A percentile compares a stretch with the other conserved stretches of the same genome.
phyloP scores from a whole-genome alignment of 1,284 basidiomycete genomes.

The Ustilago crameri region DNA sequence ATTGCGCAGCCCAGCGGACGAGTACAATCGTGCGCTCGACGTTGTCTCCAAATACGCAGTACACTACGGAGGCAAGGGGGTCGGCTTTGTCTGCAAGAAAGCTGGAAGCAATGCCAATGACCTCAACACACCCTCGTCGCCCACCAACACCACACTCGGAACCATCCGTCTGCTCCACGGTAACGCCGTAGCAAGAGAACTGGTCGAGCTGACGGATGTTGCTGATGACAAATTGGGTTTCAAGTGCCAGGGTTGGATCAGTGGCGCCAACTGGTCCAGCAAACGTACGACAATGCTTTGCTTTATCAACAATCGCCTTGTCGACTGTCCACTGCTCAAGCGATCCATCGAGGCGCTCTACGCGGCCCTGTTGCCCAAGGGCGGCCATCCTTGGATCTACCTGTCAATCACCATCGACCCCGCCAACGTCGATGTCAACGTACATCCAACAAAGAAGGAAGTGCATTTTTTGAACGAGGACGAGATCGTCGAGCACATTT shows the following conservation, averaged over 20 bases:
- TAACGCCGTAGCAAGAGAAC: slow-evolving; percentile 81
- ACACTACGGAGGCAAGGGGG: slow-evolving; percentile 70
- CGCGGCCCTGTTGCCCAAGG: slow-evolving; percentile 87
- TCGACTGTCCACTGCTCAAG: slow-evolving; percentile 88
- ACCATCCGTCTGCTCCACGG: slow-evolving; percentile 87
- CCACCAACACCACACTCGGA: slow-evolving; percentile 74
- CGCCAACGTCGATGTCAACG: slow-evolving; percentile 91
- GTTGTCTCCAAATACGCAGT: slow-evolving; percentile 91
- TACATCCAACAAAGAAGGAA: slow-evolving; percentile 97
- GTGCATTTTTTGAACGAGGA: slow-evolving; percentile 96
- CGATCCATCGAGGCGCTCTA: slow-evolving; percentile 89
- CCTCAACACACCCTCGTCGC: slow-evolving; percentile 79
- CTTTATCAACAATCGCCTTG: slow-evolving; percentile 98
- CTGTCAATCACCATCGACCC: slow-evolving; percentile 87
- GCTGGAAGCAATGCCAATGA: slow-evolving; percentile 71
- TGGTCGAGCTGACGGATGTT: slow-evolving; percentile 72
- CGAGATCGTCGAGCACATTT: slow-evolving; percentile 81
- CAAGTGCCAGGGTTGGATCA: slow-evolving; percentile 76
- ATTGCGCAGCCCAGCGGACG: slow-evolving; percentile 85
- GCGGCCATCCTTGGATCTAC: slow-evolving; percentile 89
- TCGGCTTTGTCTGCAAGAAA: slow-evolving; percentile 78
- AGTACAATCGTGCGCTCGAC: slow-evolving; percentile 90
- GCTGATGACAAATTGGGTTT: slow-evolving; percentile 47
- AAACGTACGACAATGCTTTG: slow-evolving; percentile 86
- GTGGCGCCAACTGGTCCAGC: slow-evolving; percentile 86